Base-by-base conservation (phyloP, 805 yeast genomes). In the Ogataea pilisensis region DNA sequence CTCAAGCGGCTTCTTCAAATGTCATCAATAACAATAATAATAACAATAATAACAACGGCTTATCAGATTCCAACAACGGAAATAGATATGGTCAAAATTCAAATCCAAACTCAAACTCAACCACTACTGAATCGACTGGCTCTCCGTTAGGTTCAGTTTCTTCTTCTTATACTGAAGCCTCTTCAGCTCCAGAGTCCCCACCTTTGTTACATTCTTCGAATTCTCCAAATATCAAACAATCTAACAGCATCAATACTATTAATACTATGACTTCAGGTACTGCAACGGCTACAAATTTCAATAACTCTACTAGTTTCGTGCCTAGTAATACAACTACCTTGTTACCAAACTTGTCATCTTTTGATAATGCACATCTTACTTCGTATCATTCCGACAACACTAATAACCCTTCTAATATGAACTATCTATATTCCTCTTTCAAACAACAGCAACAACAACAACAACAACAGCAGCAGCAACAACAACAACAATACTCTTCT, bases 151-250 rank as follows among this genome's bases (percentile, higher is more conserved):
- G 53, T 13, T 54, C 58, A 1, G 37, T 48, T 11, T 48, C 58
- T 6, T 51, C 58, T 9, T 49, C 60, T 2, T 55, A 51, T 34
- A 54, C 60, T 4, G 60, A 55, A 33, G 49, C 48, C 5, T 53
- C 57, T 1, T 53, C 58, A 8, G 52, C 47, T 12, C 49, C 56
- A 14, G 53, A 50, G 20, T 50, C 57, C n/a, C 54, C 55, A 2
- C 52, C 56, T 6, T 31, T 41, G 12, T 24, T 44, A 11, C 48
- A 43, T 13, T 16, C 43, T 5, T n/a, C 49, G 1, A 31, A 30
- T 34, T 46, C 55, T 32, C 54, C 51, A 21, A 33, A 31, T 12
- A 40, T 45, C 24, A 46, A 48, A 26, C 44, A 38, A 26, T 19
- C 19, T 29, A 14, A 12, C 25, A 36, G 8, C 22, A 32, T 19